These are phyloP conservation scores for Xerocomellus amylosporus DNA, from an alignment of 768 basidiomycete species.

Conservation along the genomic window DNA sequence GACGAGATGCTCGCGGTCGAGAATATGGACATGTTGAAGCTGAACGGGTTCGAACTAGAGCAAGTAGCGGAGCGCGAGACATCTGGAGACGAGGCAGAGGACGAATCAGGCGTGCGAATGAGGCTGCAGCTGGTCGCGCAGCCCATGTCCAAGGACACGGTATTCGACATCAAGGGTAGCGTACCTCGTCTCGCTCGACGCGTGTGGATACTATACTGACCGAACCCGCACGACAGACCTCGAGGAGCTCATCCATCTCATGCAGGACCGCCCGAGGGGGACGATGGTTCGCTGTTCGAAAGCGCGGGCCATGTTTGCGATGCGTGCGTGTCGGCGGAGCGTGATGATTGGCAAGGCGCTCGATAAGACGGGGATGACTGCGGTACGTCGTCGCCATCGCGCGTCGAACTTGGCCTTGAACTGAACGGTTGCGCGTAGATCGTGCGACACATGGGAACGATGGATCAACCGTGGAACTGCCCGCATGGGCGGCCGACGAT, in stretches of 20 bases:
- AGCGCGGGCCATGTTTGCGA: conserved; percentile 93
- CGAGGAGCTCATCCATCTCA: conserved; percentile 85
- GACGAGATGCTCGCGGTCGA: conserved; percentile 89
- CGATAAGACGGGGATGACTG: conserved; percentile 72
- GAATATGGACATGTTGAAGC: conserved; percentile 75
- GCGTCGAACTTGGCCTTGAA: not conserved
- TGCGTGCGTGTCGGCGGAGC: conserved; percentile 92
- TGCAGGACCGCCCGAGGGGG: conserved; percentile 73
- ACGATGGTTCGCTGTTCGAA: conserved; percentile 92
- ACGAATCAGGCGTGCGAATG: not conserved
- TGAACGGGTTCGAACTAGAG: conserved; percentile 88
- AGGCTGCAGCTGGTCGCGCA: conserved; percentile 73
- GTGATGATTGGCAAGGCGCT: conserved; percentile 93
- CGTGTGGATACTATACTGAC: not conserved
- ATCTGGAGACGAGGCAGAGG: not conserved
- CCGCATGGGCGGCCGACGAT: conserved; percentile 86
- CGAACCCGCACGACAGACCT: conserved; percentile 55
- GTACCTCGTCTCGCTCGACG: not conserved
- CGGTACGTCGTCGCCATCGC: conserved; percentile 41
- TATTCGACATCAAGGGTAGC: conserved; percentile 84
- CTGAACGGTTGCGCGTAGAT: conserved; percentile 41
- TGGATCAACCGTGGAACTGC: conserved; percentile 86
- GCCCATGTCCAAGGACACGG: conserved; percentile 88
- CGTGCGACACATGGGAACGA: conserved; percentile 77
- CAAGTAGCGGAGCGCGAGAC: conserved; percentile 41